Percentiles rank a stretch among this genome's conserved stretches.
phyloP scores from a whole-genome alignment of 306 rosid species.

The Prosopis cineraria region DNA sequence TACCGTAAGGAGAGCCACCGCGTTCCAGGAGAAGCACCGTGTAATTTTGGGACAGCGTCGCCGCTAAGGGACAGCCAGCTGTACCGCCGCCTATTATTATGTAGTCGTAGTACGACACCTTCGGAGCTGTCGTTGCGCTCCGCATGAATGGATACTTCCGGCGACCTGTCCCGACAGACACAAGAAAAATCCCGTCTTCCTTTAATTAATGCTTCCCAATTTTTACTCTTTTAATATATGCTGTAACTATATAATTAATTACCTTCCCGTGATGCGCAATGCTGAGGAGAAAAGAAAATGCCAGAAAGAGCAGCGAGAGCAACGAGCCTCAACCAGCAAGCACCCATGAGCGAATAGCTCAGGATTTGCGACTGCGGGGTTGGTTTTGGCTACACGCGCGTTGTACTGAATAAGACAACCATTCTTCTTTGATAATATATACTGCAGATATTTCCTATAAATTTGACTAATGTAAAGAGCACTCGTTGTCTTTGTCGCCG shows the following conservation, averaged over 20 bases:
- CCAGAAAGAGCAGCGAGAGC: constrained; percentile 32
- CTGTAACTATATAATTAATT: not conserved
- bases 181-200: not conserved
- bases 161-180: constrained; percentile 33
- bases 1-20: constrained; percentile 78
- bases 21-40: constrained; percentile 70
- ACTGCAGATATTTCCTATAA: not conserved
- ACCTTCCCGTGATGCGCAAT: constrained; percentile 50
- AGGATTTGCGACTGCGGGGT: not conserved
- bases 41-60: constrained; percentile 67
- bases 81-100: constrained; percentile 82
- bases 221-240: too few relatives aligned
- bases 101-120: constrained; percentile 64
- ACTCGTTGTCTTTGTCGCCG: constrained; percentile 23
- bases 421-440: constrained; percentile 11
- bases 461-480: constrained; percentile 35
- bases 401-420: constrained; percentile 1
- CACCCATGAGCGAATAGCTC: constrained; percentile 21
- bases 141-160: constrained; percentile 57
- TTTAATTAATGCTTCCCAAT: too few relatives aligned
- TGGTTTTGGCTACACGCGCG: not conserved
- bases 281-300: constrained; percentile 48
- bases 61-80: constrained; percentile 80
- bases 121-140: constrained; percentile 54
- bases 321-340: constrained; percentile 17